A percentile compares a stretch with the other conserved stretches of the same genome.
Conservation (phyloP, 371 early-diverging fungal genomes). For the Mortierella sp. region DNA sequence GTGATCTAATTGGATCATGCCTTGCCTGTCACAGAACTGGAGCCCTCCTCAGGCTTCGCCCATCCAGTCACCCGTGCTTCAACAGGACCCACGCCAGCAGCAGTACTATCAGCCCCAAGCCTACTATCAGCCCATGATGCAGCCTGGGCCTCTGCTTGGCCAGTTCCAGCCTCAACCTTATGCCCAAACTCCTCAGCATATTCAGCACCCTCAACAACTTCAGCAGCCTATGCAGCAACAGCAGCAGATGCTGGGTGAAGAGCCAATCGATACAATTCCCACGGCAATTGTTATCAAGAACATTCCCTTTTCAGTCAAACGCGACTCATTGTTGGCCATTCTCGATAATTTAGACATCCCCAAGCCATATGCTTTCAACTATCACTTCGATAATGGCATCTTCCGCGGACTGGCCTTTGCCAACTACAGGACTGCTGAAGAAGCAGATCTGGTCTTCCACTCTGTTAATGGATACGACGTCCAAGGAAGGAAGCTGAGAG, state of each 20-base stretch:
- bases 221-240: conserved; percentile 50
- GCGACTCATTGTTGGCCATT: conserved; percentile 76
- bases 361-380: conserved; percentile 84
- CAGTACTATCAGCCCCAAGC: conserved; percentile 47
- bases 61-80: conserved; percentile 51
- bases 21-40: conserved; percentile 35
- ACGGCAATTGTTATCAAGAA: conserved; percentile 89
- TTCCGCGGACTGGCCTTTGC: conserved; percentile 89
- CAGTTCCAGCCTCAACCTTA: conserved; percentile 47
- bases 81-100: conserved; percentile 52
- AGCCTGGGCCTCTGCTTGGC: conserved; percentile 42
- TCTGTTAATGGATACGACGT: conserved; percentile 78
- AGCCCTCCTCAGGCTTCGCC: conserved; percentile 51
- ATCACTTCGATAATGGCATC: conserved; percentile 83
- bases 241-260: conserved; percentile 52
- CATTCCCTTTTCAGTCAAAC: conserved; percentile 84
- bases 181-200: conserved; percentile 23
- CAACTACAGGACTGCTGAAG: conserved; percentile 82
- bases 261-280: conserved; percentile 69
- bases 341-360: conserved; percentile 77
- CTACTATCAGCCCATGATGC: conserved; percentile 52
- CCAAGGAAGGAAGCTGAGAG: conserved; percentile 81
- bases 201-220: conserved; percentile 11
- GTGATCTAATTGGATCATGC: neutral
- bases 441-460: conserved; percentile 76